Evolutionary conservation across 2,329 filamentous ascomycete genomes (phyloP).

Genomic region (Tolypocladium tundrense): DNA sequence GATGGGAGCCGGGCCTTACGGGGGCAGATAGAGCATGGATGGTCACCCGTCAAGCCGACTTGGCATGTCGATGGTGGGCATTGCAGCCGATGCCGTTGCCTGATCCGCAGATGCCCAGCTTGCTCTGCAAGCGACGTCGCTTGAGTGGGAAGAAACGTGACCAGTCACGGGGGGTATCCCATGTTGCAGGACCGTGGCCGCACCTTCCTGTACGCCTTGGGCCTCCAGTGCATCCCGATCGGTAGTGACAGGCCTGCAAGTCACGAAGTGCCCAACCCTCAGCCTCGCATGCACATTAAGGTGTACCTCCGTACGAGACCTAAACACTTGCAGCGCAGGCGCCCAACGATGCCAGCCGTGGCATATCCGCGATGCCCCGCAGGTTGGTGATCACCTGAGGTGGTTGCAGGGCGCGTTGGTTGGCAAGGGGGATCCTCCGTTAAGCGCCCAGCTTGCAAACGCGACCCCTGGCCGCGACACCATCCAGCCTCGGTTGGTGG

Average conservation of each 20-base stretch:
- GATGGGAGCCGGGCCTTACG: not conserved
- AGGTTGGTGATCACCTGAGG: not conserved
- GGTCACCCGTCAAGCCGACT: not conserved
- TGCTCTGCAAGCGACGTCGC: not conserved
- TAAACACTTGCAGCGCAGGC: not conserved
- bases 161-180: not conserved
- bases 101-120: not conserved
- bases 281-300: not conserved
- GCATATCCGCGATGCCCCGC: not conserved
- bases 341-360: not conserved
- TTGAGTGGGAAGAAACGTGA: not conserved
- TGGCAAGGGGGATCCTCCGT: not conserved
- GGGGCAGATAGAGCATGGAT: not conserved
- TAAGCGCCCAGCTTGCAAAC: not conserved
- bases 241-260: not conserved
- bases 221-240: not conserved
- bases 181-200: not conserved
- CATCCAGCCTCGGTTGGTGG: not conserved
- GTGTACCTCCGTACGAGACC: not conserved
- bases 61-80: not conserved
- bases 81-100: not conserved
- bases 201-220: not conserved
- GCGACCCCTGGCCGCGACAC: not conserved
- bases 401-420: not conserved
- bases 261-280: not conserved